Base-by-base conservation (phyloP, 768 basidiomycete species). In the Lactarius sp. region DNA sequence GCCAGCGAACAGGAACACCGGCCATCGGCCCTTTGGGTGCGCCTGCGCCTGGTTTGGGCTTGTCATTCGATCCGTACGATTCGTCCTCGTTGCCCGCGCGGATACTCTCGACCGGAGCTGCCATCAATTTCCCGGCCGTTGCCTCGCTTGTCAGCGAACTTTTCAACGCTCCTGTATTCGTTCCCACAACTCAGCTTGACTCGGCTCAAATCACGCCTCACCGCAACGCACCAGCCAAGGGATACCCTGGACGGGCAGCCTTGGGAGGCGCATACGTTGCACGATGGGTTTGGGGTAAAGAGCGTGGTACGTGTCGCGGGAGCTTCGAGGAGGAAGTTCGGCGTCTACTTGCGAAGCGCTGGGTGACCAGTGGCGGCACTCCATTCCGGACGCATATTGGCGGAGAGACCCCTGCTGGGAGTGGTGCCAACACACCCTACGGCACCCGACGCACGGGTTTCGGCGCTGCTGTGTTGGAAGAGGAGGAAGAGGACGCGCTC, bases 221-320 rank as follows among this genome's bases (percentile, higher is more conserved):
- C 68, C 81, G 89, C 31, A 90, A 90, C 67, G 84, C 88, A 0
- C 90, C 90, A 8, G 86, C 85, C 0, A 68, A 71, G 27, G 87
- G 88, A 14, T 90, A 82, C 73, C 85, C 88, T 0, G 82, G 83
- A 14, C 81, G 90, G 13, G 87, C 84, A 1, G 79, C 87, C 0
- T 76, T 93, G 3, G 91, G 91, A 0, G 81, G 83, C 0, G 88
- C 91, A 1, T 93, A 90, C 70, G 76, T 90, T 47, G 92, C 90
- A 34, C 80, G 92, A 8, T 94, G 92, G 91, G 86, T 90, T 49
- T 93, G 90, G 90, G 85, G 88, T 46, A 81, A 84, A 67, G 86
- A 90, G 60, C 75, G 77, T 34, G 79, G 77, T 4, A 70, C 70
- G 53, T 76, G 81, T 6, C 76, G 84, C 27, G 83, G 81, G 27